Percentiles rank a stretch among this genome's conserved stretches.
phyloP scores from a whole-genome alignment of 23 red algal species.

The Gracilaria domingensis region DNA sequence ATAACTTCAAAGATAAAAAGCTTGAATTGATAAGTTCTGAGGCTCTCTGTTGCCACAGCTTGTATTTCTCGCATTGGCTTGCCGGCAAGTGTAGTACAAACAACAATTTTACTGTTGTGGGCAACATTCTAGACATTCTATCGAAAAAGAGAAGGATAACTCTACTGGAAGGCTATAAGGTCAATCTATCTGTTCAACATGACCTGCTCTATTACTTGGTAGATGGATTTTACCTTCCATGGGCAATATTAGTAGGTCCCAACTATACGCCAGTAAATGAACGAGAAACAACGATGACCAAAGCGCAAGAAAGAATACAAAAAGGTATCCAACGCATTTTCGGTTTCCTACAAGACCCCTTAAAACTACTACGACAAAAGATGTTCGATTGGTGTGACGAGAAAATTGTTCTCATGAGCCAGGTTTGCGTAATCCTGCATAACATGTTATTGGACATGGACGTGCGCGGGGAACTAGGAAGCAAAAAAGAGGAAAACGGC shows the following conservation, averaged over 20 bases:
- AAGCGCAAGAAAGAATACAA: conserved; percentile 8
- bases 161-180: conserved; percentile 37
- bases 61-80: conserved; percentile 57
- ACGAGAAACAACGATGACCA: conserved; percentile 9
- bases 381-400: too few relatives aligned
- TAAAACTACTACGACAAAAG: conserved; percentile 15
- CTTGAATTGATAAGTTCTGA: too few relatives aligned
- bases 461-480: too few relatives aligned
- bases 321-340: too few relatives aligned
- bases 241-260: conserved; percentile 35
- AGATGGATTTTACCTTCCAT: too few relatives aligned
- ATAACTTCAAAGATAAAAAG: too few relatives aligned
- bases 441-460: conserved; percentile 64
- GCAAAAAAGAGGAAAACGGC: too few relatives aligned
- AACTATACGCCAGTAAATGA: background rate
- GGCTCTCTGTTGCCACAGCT: background rate
- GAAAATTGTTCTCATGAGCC: conserved; percentile 32
- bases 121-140: conserved; percentile 54
- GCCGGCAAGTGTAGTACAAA: conserved; percentile 27
- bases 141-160: background rate
- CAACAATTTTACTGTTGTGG: conserved; percentile 38
- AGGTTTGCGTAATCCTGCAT: conserved; percentile 60
- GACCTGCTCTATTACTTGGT: conserved; percentile 24
- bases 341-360: conserved; percentile 24
- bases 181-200: background rate